Evolutionary conservation across 345 rosid genomes (phyloP), one percentile per base, ranked within the genome.

Genomic region (Limnanthes douglasii): DNA sequence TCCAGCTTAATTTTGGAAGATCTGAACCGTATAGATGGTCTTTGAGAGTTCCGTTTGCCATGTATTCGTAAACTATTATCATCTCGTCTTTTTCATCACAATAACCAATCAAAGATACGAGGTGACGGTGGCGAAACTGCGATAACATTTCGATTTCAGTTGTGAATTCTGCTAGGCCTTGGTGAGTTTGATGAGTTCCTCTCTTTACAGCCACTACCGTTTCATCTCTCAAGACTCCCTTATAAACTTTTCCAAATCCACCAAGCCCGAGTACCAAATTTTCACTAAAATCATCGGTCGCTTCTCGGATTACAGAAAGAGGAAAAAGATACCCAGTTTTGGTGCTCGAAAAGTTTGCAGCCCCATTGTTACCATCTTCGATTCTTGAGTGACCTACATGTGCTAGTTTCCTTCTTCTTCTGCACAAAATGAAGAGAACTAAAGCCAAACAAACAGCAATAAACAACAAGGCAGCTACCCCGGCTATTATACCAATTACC

Each of bases 71-170:
- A 11, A 78, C 66, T 37, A 78, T 66, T 45, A 78, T 78, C 84
- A 73, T 61, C 57, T 73, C 84, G 6, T 56, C 54, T 21, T 46
- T 51, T 15, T 73, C 88, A 28, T 73, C 73, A 23, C 83, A 73
- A 35, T 73, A 77, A 8, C 80, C 77, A 11, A 70, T 70, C 8
- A 78, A 47, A 39, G 84, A 68, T 12, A 73, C 90, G 58, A 78
- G 54, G 52, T 78, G 90, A 6, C 90, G 57, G 47, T 78, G 84
- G 24, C 90, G 55, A 10, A 78, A 63, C 57, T 66, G 75, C 37
- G 90, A 70, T 8, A 78, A 48, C 90, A 78, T 73, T 35, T 73
- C 68, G 5, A 78, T 52, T 43, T 78, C 90, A 0, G 84, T 78
- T 59, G 55, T 45, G 54, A 78, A 73, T 37, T 78, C 84, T 0